Conservation (phyloP, 257 asterid species). For the Penstemon barbatus region DNA sequence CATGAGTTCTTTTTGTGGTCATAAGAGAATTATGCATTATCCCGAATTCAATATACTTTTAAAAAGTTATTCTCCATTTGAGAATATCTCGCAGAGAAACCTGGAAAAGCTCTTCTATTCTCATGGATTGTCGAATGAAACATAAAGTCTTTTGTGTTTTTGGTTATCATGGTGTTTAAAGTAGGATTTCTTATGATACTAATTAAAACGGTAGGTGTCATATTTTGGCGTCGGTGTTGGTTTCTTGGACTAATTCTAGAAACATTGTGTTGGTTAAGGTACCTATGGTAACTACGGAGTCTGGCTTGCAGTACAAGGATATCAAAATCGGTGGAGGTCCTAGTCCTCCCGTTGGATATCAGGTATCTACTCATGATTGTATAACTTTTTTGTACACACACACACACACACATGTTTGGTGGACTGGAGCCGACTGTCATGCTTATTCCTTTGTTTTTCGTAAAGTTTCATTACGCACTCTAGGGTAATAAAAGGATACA, state of each 20-base stretch:
- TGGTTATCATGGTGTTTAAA: background rate
- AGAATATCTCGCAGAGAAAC: background rate
- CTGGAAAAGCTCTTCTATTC: background rate
- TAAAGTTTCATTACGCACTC: background rate
- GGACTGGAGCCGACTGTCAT: background rate
- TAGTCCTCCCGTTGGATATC: slow-evolving; percentile 94
- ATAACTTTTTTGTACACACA: background rate
- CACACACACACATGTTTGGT: too few species aligned
- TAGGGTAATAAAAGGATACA: background rate
- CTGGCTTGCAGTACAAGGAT: slow-evolving; percentile 97
- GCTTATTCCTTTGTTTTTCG: background rate
- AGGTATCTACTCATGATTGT: slow-evolving; percentile 45
- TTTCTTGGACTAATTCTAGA: slow-evolving; percentile 23
- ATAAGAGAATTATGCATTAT: background rate
- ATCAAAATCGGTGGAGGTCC: slow-evolving; percentile 88
- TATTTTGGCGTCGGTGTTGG: slow-evolving; percentile 3
- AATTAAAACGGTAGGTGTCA: background rate
- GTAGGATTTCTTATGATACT: slow-evolving; percentile 2
- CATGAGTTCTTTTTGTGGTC: background rate
- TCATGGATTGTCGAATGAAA: background rate
- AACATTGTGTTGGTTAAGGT: slow-evolving; percentile 45
- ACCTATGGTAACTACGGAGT: slow-evolving; percentile 79
- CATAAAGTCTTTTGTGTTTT: background rate
- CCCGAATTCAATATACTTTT: background rate
- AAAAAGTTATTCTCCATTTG: background rate